Evolutionary conservation across 2,329 filamentous ascomycete species (phyloP).

Genomic region (Cladophialophora bantiana): DNA sequence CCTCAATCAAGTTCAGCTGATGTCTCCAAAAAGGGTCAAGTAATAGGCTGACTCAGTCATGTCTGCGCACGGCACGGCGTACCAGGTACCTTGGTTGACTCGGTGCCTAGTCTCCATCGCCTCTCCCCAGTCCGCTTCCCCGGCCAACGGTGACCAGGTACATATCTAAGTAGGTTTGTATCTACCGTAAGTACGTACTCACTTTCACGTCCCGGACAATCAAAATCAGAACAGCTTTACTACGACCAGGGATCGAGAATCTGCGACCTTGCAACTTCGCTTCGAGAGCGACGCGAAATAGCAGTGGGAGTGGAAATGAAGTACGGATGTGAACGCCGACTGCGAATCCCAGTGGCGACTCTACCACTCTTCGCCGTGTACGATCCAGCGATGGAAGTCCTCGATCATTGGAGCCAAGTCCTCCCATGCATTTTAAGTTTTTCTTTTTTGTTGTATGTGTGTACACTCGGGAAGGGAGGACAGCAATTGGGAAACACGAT

Average conservation of each 20-base stretch:
- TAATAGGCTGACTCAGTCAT: not conserved
- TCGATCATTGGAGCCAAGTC: not conserved
- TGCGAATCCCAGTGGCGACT: not conserved
- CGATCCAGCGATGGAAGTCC: not conserved
- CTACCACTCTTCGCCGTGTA: not conserved
- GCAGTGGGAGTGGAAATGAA: no score
- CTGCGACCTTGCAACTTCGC: slow-evolving; percentile 4
- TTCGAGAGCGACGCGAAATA: not conserved
- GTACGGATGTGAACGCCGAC: not conserved
- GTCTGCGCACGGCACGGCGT: not conserved
- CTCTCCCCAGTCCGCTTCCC: not conserved
- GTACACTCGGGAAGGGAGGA: no score
- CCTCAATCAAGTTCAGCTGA: not conserved
- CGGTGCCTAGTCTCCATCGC: not conserved
- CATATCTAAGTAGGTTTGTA: no score
- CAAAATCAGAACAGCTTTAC: not conserved
- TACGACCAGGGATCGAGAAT: not conserved
- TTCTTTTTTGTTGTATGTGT: no score
- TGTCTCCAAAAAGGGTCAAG: not conserved
- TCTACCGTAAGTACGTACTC: no score
- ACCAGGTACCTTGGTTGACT: not conserved
- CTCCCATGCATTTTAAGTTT: not conserved
- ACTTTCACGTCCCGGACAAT: not conserved
- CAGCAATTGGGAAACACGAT: no score
- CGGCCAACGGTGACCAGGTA: not conserved